Base-by-base conservation (phyloP, 164 flowering plant species). In the Protea cynaroides region DNA sequence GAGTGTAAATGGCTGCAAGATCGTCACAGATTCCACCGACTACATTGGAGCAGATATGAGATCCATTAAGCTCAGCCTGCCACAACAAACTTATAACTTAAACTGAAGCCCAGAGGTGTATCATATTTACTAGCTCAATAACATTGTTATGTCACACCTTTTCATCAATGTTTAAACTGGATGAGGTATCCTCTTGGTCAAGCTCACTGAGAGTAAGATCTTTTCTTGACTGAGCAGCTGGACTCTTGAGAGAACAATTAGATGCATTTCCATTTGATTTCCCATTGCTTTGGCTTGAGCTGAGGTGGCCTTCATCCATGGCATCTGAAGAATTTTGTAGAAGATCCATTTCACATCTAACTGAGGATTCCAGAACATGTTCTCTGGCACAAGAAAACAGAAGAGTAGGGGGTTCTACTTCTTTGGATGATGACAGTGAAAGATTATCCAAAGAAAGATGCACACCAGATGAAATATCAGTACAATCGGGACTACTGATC, bases 391-490 rank as follows among this genome's bases (percentile, higher is more conserved):
- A 50, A 56, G 56, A 66, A 65, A 64, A 25, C 7, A 21, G 49
- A 46, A 24, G 66, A 17, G 24, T 22, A 9, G 56, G 61, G 7
- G 70, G 53, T 40, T 69, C 56, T 24, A 59, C 55, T 59, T 65
- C 69, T 37, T 72, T 52, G 25, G 69, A 66, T 29, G 69, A 64
- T 7, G 65, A 63, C 37, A 72, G 55, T 14, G 78, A 72, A 19
- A 65, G 72, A 25, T 69, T 61, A 43, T 25, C 23, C 52, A 69
- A 17, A 34, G 79, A 72, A 54, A 70, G 57, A 65, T 70, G 60
- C 60, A 64, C 61, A 22, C 61, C 53, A 1, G 62, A 15, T 17
- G 9, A 29, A 51, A 34, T 43, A 58, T 54, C 57, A 50, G 19
- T 6, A 9, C 25, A 54, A 29, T 22, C 37, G 44, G 13, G 52